phyloP scores from a whole-genome alignment of 2,329 filamentous ascomycete genomes.

The Neopestalotiopsis sp. region DNA sequence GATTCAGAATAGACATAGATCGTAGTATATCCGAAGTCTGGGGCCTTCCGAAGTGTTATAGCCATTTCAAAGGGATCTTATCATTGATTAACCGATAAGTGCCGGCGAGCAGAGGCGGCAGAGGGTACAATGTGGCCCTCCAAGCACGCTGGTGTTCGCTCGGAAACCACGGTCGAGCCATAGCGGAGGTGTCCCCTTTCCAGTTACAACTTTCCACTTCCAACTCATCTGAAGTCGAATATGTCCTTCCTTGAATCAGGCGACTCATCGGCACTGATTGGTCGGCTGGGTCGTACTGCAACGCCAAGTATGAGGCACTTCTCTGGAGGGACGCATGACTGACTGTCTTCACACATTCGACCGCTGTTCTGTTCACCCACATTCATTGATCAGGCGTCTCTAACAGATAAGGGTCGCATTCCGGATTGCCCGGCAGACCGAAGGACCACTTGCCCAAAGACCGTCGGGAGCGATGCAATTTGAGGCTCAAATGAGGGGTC shows the following conservation, averaged over 20 bases:
- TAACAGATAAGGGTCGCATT: background rate
- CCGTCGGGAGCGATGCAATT: background rate
- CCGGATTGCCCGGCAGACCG: background rate
- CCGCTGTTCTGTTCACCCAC: background rate
- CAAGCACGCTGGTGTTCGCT: background rate
- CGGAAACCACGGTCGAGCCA: background rate
- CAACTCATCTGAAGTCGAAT: background rate
- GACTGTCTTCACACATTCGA: background rate
- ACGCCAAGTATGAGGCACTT: background rate
- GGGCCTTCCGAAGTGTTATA: background rate
- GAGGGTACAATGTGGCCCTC: background rate
- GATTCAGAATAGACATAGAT: background rate
- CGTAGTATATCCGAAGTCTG: background rate
- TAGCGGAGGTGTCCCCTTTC: background rate
- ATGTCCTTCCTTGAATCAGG: background rate
- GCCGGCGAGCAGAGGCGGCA: background rate
- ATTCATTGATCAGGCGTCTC: background rate
- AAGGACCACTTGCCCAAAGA: background rate
- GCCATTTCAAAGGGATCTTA: background rate
- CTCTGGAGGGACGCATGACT: background rate
- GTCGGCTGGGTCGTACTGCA: background rate
- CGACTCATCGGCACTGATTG: background rate
- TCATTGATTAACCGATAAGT: background rate
- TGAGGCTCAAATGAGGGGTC: slow-evolving; percentile 3
- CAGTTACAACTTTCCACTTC: background rate